Evolutionary conservation across 768 basidiomycete species (phyloP).

Genomic region (Panellus pusillus): DNA sequence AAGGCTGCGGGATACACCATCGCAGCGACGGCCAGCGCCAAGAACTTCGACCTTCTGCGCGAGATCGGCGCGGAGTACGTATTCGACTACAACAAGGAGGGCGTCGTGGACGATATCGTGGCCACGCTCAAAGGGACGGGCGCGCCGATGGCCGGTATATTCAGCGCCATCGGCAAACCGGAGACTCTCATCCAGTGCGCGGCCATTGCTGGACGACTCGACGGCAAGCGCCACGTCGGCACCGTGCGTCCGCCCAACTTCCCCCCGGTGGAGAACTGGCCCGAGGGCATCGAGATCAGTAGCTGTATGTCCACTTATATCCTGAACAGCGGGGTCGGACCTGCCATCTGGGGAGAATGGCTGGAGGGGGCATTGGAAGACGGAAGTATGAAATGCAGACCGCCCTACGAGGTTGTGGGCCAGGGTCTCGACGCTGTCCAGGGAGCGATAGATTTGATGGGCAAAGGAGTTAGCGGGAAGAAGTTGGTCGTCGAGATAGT

Average conservation of each 20-base stretch:
- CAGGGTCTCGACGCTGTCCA: background rate
- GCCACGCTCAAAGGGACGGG: constrained; percentile 1
- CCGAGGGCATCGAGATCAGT: constrained; percentile 1
- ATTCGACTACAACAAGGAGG: constrained; percentile 1
- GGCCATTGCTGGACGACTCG: background rate
- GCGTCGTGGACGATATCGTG: constrained; percentile 2
- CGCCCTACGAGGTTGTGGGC: constrained; percentile 2
- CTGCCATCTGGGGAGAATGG: background rate
- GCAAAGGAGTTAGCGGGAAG: constrained; percentile 1
- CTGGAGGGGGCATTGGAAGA: constrained; percentile 3
- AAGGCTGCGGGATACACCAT: background rate
- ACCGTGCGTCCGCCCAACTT: background rate
- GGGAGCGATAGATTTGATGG: constrained; percentile 2
- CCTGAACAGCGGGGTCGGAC: background rate
- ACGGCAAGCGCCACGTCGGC: background rate
- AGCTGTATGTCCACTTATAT: background rate
- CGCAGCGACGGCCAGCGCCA: background rate
- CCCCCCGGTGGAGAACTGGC: constrained; percentile 3
- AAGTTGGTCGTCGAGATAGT: constrained; percentile 2
- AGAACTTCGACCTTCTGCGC: background rate
- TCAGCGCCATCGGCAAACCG: background rate
- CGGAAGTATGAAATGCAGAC: constrained; percentile 7
- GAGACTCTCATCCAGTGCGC: background rate
- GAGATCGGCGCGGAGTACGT: constrained; percentile 4
- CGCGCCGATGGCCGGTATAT: background rate